phyloP scores from a whole-genome alignment of 768 basidiomycete species.

The Pilatotrama ljubarskyi region DNA sequence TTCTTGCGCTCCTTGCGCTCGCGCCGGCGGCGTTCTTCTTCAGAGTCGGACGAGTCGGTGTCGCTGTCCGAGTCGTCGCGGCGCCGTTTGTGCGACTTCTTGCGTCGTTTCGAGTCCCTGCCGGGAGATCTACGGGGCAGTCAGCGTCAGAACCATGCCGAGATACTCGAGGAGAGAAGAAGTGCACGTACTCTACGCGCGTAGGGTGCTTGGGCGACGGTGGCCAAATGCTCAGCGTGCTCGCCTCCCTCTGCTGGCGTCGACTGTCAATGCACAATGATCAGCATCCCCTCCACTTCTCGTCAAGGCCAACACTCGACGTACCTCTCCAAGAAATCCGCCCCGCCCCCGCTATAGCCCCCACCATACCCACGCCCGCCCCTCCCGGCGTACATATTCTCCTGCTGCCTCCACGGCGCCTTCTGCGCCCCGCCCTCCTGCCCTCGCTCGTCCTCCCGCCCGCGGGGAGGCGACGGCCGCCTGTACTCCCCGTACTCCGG shows the following conservation, averaged over 20 bases:
- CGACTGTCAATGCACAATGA: conserved; percentile 49
- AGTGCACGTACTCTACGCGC: conserved; percentile 50
- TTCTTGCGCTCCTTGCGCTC: conserved; percentile 65
- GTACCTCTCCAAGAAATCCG: conserved; percentile 72
- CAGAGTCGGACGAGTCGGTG: conserved; percentile 46
- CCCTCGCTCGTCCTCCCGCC: conserved; percentile 19
- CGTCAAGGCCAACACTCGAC: conserved; percentile 22
- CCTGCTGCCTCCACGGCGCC: conserved; percentile 48
- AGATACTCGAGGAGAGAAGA: conserved; percentile 9
- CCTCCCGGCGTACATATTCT: conserved; percentile 58
- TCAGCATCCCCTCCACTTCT: background rate
- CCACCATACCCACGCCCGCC: conserved; percentile 28
- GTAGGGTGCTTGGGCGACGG: conserved; percentile 71
- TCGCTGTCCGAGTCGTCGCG: conserved; percentile 45
- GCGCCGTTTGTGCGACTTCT: conserved; percentile 57
- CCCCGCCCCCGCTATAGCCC: conserved; percentile 37
- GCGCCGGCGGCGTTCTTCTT: conserved; percentile 57
- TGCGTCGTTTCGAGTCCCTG: conserved; percentile 51
- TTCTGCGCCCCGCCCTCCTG: conserved; percentile 29
- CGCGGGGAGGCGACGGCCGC: conserved; percentile 35
- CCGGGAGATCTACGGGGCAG: conserved; percentile 50
- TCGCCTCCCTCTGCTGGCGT: conserved; percentile 61
- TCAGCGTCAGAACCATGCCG: background rate
- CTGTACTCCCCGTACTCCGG: conserved; percentile 31
- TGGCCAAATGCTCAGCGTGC: conserved; percentile 73